Conservation (phyloP, 164 flowering plant species). For the Chimonanthus salicifolius region DNA sequence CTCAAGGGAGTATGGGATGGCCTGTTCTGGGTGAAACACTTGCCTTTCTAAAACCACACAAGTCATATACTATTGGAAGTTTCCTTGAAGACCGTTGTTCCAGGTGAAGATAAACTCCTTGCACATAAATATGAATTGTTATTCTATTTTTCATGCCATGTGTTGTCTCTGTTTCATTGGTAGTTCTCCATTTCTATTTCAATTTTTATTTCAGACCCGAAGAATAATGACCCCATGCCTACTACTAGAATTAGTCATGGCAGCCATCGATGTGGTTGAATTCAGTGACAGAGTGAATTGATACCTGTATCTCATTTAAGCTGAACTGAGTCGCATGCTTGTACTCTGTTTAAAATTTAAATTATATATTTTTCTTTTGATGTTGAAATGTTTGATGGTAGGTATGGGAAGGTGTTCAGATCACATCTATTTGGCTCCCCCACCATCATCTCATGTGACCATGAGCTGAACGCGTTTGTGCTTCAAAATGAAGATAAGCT, state of each 20-base stretch:
- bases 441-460: constrained; percentile 77
- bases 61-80: constrained; percentile 46
- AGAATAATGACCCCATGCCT: background rate
- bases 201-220: background rate
- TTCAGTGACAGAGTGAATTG: background rate
- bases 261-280: background rate
- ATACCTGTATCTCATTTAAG: background rate
- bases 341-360: background rate
- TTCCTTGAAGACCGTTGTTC: constrained; percentile 59
- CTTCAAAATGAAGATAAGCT: constrained; percentile 79
- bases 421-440: constrained; percentile 65
- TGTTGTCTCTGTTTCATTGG: background rate
- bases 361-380: background rate
- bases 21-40: constrained; percentile 71
- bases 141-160: background rate
- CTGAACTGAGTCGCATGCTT: background rate
- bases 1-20: constrained; percentile 72
- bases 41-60: constrained; percentile 59
- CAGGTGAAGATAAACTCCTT: constrained; percentile 28
- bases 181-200: background rate
- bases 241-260: background rate
- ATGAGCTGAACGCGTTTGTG: constrained; percentile 57
- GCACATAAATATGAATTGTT: background rate
- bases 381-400: constrained; percentile 11
- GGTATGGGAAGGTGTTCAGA: constrained; percentile 73